Percentiles rank a stretch among this genome's conserved stretches.
phyloP scores from a whole-genome alignment of 148 eudicot genomes.

The Heliamphora exappendiculata region DNA sequence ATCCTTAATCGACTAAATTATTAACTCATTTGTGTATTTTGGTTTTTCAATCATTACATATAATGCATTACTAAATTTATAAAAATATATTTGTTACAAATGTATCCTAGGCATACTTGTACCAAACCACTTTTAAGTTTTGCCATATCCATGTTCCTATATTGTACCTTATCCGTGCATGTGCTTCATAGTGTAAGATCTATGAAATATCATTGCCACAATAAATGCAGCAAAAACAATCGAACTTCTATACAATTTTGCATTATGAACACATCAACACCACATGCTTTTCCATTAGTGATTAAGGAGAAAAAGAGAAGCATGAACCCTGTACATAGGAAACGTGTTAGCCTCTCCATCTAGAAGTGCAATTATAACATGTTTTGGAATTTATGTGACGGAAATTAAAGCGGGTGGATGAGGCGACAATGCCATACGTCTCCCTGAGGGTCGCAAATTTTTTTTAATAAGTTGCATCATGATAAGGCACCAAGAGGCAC shows the following conservation, averaged over 20 bases:
- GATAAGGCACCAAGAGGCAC: neutral
- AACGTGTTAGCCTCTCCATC: neutral
- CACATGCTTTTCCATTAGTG: neutral
- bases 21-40: too few relatives aligned
- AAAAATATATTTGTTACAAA: too few relatives aligned
- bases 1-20: too few relatives aligned
- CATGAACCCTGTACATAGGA: neutral
- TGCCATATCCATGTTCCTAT: too few relatives aligned
- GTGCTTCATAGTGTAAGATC: neutral
- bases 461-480: neutral
- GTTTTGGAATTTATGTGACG: neutral
- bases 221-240: neutral
- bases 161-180: too few relatives aligned
- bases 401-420: neutral
- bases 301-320: neutral
- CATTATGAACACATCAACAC: neutral
- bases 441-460: neutral
- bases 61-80: too few relatives aligned
- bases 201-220: neutral
- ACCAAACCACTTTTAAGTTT: too few relatives aligned
- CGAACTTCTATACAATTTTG: neutral
- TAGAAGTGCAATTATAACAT: too few relatives aligned
- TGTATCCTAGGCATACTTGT: too few relatives aligned
- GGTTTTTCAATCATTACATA: too few relatives aligned
- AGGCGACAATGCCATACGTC: neutral